Percentiles rank a stretch among this genome's conserved stretches.
phyloP scores from a whole-genome alignment of 1,284 basidiomycete species.

The Cystobasidiaceae sp. region DNA sequence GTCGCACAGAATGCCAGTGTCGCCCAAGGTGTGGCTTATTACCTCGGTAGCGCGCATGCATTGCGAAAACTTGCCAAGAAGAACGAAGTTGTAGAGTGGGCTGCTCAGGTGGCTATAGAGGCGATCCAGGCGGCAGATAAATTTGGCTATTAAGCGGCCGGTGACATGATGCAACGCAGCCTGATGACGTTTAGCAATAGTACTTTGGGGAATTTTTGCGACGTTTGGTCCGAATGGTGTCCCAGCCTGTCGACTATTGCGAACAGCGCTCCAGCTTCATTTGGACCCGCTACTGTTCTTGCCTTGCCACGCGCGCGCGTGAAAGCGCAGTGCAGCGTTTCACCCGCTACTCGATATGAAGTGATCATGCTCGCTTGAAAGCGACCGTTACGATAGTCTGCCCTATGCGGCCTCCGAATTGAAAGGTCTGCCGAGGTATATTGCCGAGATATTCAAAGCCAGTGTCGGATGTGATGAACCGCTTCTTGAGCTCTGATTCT shows the following conservation, averaged over 20 bases:
- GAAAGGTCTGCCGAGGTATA: constrained; percentile 64
- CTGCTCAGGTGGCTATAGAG: not conserved
- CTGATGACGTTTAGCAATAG: too few species aligned
- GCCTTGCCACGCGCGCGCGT: too few species aligned
- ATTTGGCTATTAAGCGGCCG: not conserved
- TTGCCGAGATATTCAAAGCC: constrained; percentile 56
- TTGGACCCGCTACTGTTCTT: too few species aligned
- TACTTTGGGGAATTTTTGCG: too few species aligned
- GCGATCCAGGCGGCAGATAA: constrained; percentile 5
- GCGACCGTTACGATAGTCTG: constrained; percentile 67
- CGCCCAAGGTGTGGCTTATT: constrained; percentile 45
- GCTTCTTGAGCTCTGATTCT: constrained; percentile 63
- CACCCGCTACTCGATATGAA: too few species aligned
- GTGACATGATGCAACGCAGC: too few species aligned
- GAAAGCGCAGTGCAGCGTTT: too few species aligned
- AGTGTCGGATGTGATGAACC: constrained; percentile 55
- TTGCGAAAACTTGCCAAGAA: constrained; percentile 10
- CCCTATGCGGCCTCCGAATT: constrained; percentile 69
- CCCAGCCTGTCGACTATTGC: too few species aligned
- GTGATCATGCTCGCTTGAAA: too few species aligned
- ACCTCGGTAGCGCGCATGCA: constrained; percentile 37
- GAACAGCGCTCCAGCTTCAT: too few species aligned
- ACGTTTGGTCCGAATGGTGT: too few species aligned
- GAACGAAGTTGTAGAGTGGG: constrained; percentile 22
- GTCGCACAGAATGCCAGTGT: constrained; percentile 42